Evolutionary conservation across 2,329 filamentous ascomycete genomes (phyloP).

Genomic region (Purpureocillium takamizusanense): DNA sequence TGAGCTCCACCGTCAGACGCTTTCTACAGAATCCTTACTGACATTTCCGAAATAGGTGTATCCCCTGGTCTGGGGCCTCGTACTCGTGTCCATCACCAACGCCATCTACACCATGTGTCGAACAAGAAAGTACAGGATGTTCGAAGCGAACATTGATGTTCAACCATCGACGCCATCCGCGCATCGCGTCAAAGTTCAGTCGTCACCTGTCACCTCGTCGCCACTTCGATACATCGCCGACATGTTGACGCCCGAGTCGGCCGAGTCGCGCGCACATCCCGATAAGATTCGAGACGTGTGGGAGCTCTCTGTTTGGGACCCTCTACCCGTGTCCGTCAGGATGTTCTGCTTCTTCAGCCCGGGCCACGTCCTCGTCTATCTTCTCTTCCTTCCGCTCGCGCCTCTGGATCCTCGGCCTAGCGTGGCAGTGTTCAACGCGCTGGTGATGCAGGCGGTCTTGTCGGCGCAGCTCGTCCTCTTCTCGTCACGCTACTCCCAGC

Average conservation of each 20-base stretch:
- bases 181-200: constrained; percentile 79
- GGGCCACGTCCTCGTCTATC: constrained; percentile 84
- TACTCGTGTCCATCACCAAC: constrained; percentile 61
- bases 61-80: constrained; percentile 62
- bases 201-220: constrained; percentile 67
- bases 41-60: constrained; percentile 42
- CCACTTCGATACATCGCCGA: constrained; percentile 67
- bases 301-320: constrained; percentile 92
- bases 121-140: constrained; percentile 81
- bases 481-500: constrained; percentile 67
- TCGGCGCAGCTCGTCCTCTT: constrained; percentile 70
- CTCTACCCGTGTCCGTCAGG: constrained; percentile 70
- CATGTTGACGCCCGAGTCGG: constrained; percentile 57
- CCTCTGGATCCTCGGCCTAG: constrained; percentile 72
- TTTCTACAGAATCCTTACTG: too few species aligned
- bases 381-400: constrained; percentile 73
- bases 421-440: constrained; percentile 72
- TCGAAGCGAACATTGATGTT: constrained; percentile 75
- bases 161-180: constrained; percentile 75
- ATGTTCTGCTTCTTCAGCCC: constrained; percentile 90
- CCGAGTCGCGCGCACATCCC: constrained; percentile 77
- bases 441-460: constrained; percentile 67
- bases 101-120: constrained; percentile 73
- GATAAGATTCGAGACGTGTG: constrained; percentile 80
- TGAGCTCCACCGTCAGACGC: constrained; percentile 15